These are phyloP conservation scores for Candida verbasci DNA, from an alignment of 805 yeast genomes.

Conservation along the genomic window DNA sequence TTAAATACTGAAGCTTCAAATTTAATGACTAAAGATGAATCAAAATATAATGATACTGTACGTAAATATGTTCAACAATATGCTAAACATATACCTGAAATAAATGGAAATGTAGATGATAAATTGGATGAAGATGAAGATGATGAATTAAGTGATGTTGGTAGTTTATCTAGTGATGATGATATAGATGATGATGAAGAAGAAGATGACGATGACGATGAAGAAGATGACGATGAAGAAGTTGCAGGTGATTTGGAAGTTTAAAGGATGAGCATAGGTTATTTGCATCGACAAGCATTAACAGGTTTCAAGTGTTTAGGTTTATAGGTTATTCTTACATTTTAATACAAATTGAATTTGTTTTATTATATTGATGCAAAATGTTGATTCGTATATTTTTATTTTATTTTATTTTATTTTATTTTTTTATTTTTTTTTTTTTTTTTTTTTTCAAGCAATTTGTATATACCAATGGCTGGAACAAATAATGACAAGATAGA, in stretches of 20 bases:
- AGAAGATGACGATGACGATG: conserved; percentile 32
- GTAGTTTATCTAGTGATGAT: conserved; percentile 46
- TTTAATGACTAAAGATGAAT: conserved; percentile 64
- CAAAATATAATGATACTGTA: conserved; percentile 64
- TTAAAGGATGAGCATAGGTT: not conserved
- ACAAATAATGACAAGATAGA: not conserved
- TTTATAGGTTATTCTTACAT: no score
- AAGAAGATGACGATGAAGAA: conserved; percentile 17
- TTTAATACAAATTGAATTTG: no score
- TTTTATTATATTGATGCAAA: no score
- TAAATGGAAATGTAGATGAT: conserved; percentile 33
- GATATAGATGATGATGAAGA: conserved; percentile 31
- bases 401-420: not conserved
- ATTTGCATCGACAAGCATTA: not conserved
- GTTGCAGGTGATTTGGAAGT: not conserved
- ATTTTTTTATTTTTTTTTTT: conserved; percentile 1
- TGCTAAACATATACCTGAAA: conserved; percentile 39
- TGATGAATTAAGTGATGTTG: conserved; percentile 45
- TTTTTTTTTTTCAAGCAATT: not conserved
- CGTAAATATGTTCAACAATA: conserved; percentile 68
- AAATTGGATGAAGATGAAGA: conserved; percentile 31
- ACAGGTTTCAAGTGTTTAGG: no score
- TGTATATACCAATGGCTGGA: not conserved
- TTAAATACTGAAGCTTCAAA: conserved; percentile 87
- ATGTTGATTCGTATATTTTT: no score